A percentile compares a stretch with the other conserved stretches of the same genome.
These are phyloP conservation scores for Handroanthus guayacan DNA, from an alignment of 257 asterid species.

Conservation along the genomic window DNA sequence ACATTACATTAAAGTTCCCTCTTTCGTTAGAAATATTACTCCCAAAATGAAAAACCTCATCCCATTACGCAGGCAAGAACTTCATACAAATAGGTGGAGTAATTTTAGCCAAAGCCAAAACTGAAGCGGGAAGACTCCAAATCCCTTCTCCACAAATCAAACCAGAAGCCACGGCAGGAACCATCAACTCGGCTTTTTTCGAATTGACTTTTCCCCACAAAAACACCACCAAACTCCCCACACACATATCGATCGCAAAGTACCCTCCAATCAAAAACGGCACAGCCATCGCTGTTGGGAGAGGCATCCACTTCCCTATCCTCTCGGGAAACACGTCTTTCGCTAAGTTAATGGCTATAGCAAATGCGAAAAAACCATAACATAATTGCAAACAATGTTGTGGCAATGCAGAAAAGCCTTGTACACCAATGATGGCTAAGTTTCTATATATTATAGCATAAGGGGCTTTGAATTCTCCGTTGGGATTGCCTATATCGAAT, in stretches of 20 bases:
- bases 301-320: constrained; percentile 78
- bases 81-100: constrained; percentile 87
- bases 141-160: constrained; percentile 89
- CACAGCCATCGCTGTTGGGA: constrained; percentile 89
- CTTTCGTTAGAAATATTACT: background rate
- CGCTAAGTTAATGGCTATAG: constrained; percentile 53
- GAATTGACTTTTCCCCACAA: constrained; percentile 61
- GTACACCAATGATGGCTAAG: constrained; percentile 79
- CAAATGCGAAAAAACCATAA: constrained; percentile 75
- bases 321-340: constrained; percentile 61
- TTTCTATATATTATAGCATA: constrained; percentile 78
- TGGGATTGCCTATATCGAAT: constrained; percentile 82
- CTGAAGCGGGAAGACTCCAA: constrained; percentile 81
- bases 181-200: constrained; percentile 61
- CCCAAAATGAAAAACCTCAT: no score
- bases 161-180: constrained; percentile 90
- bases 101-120: constrained; percentile 75
- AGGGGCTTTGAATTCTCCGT: constrained; percentile 87
- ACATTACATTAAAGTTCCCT: no score
- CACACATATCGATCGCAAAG: constrained; percentile 85
- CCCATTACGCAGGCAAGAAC: constrained; percentile 54
- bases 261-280: constrained; percentile 83
- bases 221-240: constrained; percentile 73
- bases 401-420: constrained; percentile 87
- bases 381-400: constrained; percentile 78